Evolutionary conservation across 345 rosid species (phyloP), one percentile per base, ranked within the genome.

Genomic region (Garcia nutans): DNA sequence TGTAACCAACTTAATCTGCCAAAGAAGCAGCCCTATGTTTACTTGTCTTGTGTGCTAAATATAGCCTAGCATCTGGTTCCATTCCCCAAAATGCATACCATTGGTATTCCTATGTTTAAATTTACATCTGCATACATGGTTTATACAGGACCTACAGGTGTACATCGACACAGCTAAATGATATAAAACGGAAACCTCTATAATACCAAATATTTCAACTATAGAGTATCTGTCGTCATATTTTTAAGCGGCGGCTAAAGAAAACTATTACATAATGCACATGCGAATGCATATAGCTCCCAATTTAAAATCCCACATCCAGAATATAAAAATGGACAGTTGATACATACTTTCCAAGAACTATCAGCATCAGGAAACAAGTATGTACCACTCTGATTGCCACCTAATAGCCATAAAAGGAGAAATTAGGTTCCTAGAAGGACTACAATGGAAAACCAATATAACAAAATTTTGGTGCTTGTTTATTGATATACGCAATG

Each of bases 341-440:
- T 37, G 63, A 64, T 13, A 72, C 90, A 11, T 90, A 95, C 99
- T 78, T 91, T 95, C 97, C 99, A 95, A 65, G 92, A 79, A 81
- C 97, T 93, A 75, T 93, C 91, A 13, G 92, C 96, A 15, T 90
- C 77, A 50, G 99, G 99, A 81, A 95, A 95, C 83, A 95, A 31
- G 84, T 62, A 86, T 67, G 84, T 63, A 61, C 90, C 94, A 64
- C 74, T 85, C 68, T 91, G 93, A 82, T 82, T 79, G 59, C 88
- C 77, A 71, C 99, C 99, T 95, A 81, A 47, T 74, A 66, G 49
- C 47, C 82, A 84, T 23, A 70, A 61, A 73, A 71, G 52, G 66
- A 49, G n/a, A 28, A 75, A 72, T 75, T 49, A 76, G 71, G 33
- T 65, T 45, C 61, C 64, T 63, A 33, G 75, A 68, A 50, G 68